Evolutionary conservation across 1,139 yeast species (phyloP).

Genomic region (Taiozyma sp.): DNA sequence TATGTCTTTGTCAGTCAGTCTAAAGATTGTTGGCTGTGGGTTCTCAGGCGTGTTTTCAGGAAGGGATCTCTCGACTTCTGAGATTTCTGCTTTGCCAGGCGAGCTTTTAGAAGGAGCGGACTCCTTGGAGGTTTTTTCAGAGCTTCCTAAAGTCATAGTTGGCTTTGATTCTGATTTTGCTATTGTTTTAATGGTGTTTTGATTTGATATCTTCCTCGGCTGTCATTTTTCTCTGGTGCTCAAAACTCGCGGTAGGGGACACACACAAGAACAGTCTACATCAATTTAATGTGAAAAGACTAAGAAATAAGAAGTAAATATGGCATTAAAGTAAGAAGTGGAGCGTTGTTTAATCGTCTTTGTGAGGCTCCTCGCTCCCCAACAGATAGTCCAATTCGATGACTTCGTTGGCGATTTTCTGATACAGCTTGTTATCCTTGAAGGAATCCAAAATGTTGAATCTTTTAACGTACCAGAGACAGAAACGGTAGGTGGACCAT

Average conservation of each 20-base stretch:
- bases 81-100: background rate
- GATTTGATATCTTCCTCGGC: background rate
- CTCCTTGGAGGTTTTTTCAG: background rate
- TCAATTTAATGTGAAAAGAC: no score
- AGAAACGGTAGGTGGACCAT: slow-evolving; percentile 15
- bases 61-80: slow-evolving; percentile 12
- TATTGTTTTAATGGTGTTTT: background rate
- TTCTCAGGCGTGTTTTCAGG: slow-evolving; percentile 18
- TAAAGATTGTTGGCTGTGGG: slow-evolving; percentile 22
- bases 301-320: background rate
- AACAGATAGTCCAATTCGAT: slow-evolving; percentile 19
- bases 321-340: background rate
- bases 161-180: background rate
- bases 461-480: slow-evolving; percentile 18
- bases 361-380: slow-evolving; percentile 1
- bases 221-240: background rate
- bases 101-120: background rate
- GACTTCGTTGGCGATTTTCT: slow-evolving; percentile 17
- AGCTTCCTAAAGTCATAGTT: background rate
- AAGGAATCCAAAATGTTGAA: slow-evolving; percentile 15
- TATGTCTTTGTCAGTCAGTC: slow-evolving; percentile 27
- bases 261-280: background rate
- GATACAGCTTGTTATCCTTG: slow-evolving; percentile 16
- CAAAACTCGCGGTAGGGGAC: background rate
- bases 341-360: background rate